Conservation (phyloP, 371 early-diverging fungal species). For the Rhizopus sp. region DNA sequence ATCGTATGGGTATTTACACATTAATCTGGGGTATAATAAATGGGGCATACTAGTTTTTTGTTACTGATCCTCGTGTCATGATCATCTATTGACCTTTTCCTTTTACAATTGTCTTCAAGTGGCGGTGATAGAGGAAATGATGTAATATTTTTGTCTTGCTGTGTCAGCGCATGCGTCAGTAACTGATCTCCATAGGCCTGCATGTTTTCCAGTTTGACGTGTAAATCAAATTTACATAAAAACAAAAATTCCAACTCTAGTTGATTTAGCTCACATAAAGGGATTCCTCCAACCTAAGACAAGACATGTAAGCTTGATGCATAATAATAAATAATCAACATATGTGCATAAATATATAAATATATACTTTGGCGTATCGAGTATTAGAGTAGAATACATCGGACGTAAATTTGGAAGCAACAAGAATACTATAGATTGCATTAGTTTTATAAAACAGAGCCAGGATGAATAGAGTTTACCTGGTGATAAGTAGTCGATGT, state of each 20-base stretch:
- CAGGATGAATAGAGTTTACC: constrained; percentile 19
- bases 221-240: constrained; percentile 80
- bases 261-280: constrained; percentile 81
- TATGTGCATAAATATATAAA: not conserved
- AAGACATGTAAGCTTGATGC: not conserved
- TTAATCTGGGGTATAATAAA: not conserved
- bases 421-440: constrained; percentile 52
- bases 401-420: constrained; percentile 78
- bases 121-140: not conserved
- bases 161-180: constrained; percentile 30
- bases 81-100: not conserved
- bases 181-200: constrained; percentile 71
- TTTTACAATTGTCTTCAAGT: not conserved
- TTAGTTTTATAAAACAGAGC: not conserved
- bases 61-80: not conserved
- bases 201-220: constrained; percentile 67
- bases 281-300: constrained; percentile 83
- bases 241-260: constrained; percentile 89
- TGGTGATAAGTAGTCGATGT: constrained; percentile 80
- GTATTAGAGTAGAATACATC: constrained; percentile 81
- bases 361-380: constrained; percentile 70
- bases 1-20: not conserved
- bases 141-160: not conserved
- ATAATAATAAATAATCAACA: not conserved
- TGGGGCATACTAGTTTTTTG: not conserved